Evolutionary conservation across 129 eudicot species (phyloP).

Genomic region (carrot (Daucus carota)): DNA sequence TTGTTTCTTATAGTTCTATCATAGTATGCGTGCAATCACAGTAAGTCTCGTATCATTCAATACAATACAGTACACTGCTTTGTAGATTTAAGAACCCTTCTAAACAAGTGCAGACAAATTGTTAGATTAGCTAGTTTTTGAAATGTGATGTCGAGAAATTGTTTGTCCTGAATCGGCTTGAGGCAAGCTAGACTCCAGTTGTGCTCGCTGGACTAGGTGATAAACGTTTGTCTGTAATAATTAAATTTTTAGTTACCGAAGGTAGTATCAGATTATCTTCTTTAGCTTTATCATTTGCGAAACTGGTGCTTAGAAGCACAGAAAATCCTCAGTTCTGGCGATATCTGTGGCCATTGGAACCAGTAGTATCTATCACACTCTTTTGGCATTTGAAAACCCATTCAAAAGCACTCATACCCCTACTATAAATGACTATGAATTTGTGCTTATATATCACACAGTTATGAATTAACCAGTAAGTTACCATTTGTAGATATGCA

Average conservation of each 20-base stretch:
- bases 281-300: background rate
- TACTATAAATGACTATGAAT: background rate
- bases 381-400: background rate
- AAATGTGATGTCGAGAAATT: background rate
- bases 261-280: background rate
- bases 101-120: background rate
- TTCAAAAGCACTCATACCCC: background rate
- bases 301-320: background rate
- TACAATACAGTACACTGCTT: background rate
- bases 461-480: background rate
- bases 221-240: background rate
- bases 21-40: conserved; percentile 4
- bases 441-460: conserved; percentile 3
- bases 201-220: background rate
- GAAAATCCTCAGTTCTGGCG: background rate
- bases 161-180: background rate
- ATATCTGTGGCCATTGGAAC: background rate
- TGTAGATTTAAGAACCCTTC: background rate
- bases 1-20: background rate
- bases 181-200: background rate
- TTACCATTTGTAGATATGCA: background rate
- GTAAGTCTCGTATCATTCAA: background rate
- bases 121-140: background rate
- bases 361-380: background rate
- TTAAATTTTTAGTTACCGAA: background rate